These are phyloP conservation scores for Fusarium sp. DNA, from an alignment of 2,329 filamentous ascomycete species.

Conservation along the genomic window DNA sequence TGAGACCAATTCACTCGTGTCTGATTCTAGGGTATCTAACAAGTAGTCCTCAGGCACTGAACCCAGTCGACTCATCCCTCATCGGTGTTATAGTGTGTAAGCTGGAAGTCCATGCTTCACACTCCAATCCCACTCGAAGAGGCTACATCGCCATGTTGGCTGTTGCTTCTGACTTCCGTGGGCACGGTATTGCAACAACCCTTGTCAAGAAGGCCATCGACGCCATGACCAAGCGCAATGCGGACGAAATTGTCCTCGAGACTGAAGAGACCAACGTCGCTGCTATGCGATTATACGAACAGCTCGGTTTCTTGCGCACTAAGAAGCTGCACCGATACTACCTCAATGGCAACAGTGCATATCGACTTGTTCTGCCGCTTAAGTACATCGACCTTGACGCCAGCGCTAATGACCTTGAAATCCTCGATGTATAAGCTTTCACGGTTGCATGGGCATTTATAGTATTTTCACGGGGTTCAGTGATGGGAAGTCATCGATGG, in stretches of 20 bases:
- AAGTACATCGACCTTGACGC: slow-evolving; percentile 61
- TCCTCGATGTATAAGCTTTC: slow-evolving; percentile 32
- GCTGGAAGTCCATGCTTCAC: slow-evolving; percentile 86
- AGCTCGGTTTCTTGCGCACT: slow-evolving; percentile 88
- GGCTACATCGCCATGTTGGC: slow-evolving; percentile 99
- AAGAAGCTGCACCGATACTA: slow-evolving; percentile 97
- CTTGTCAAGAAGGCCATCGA: slow-evolving; percentile 92
- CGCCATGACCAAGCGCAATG: slow-evolving; percentile 83
- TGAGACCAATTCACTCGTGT: slow-evolving; percentile 47
- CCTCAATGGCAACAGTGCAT: slow-evolving; percentile 94
- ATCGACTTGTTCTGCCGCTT: slow-evolving; percentile 83
- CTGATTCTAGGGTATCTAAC: slow-evolving; percentile 18
- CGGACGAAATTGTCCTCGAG: slow-evolving; percentile 95
- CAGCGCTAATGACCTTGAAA: slow-evolving; percentile 49
- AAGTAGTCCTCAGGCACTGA: slow-evolving; percentile 58
- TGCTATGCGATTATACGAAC: slow-evolving; percentile 91
- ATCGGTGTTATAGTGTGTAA: slow-evolving; percentile 96
- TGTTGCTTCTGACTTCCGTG: slow-evolving; percentile 81
- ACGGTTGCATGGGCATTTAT: neutral
- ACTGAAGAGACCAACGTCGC: slow-evolving; percentile 93
- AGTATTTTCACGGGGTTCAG: neutral
- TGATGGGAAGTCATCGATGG: neutral
- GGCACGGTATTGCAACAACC: slow-evolving; percentile 85
- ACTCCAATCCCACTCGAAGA: slow-evolving; percentile 76
- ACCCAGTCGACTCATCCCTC: slow-evolving; percentile 69